Evolutionary conservation across 2,329 filamentous ascomycete species (phyloP), one percentile per base, ranked within the genome.

Genomic region (Alternaria solani): DNA sequence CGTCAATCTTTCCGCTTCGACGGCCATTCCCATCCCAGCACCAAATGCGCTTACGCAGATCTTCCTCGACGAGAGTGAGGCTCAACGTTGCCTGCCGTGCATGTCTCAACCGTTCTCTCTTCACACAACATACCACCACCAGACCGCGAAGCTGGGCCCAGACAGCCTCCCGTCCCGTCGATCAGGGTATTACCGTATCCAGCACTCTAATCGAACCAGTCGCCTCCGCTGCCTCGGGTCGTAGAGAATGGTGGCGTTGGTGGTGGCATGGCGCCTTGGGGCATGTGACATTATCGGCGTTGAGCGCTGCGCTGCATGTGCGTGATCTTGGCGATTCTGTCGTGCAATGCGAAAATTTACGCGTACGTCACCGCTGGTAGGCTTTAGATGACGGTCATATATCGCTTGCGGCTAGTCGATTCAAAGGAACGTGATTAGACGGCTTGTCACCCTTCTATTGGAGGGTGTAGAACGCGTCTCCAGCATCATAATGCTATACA

Each of bases 391-490:
- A 25, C 5, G 20, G 25, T 16, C n/a, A n/a, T 39, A 54, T 58
- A 30, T 54, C 58, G 49, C 44, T 46, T 48, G 41, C 34, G 41
- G 34, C 47, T 30, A 28, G 44, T 66, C 20, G n/a, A 18, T 53
- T 49, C 20, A 51, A 47, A 39, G 16, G 41, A 14, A 61, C 30
- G 47, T 54, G 28, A 36, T 43, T 56, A 51, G 59, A 61, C 54
- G 54, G 60, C 65, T 55, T 68, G 64, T 69, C 65, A 66, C 57
- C 57, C 62, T 57, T 26, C 46, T 30, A 55, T 60, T 57, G 68
- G 68, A 43, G 64, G 55, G 46, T 62, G 14, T 8, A 8, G 20
- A 0, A 16, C 12, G 12, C 11, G 20, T 14, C 39, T 0, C 39
- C 25, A 25, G 12, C 32, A 12, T 12, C 30, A 49, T 49, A 8